Conservation (phyloP, 139 green algal species). For the Pleodorina starrii region DNA sequence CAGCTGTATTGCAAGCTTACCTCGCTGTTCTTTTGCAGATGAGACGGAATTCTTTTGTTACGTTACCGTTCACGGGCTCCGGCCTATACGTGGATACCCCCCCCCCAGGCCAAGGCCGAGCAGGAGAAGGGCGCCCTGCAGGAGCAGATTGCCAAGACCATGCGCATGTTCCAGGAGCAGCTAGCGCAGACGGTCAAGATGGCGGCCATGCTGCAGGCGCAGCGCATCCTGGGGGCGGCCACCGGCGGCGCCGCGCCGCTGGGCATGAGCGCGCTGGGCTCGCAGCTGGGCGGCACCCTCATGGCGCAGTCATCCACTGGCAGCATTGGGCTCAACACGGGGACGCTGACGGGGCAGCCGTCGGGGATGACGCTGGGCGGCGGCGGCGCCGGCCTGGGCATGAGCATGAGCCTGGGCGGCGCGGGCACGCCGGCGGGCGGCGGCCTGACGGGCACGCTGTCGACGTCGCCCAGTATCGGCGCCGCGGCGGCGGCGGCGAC, state of each 20-base stretch:
- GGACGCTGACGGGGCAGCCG: background rate
- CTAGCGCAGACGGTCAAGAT: conserved; percentile 66
- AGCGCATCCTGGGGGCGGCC: conserved; percentile 59
- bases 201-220: conserved; percentile 64
- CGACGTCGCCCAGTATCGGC: background rate
- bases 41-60: too few relatives aligned
- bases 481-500: conserved; percentile 10
- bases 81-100: too few relatives aligned
- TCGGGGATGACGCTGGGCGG: background rate
- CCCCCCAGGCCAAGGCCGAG: conserved; percentile 49
- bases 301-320: conserved; percentile 17
- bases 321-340: conserved; percentile 5
- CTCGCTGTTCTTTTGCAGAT: too few relatives aligned
- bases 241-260: background rate
- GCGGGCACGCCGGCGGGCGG: background rate
- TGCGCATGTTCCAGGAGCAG: conserved; percentile 69
- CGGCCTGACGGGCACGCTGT: background rate
- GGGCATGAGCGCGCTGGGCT: conserved; percentile 10
- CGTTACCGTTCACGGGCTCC: too few relatives aligned
- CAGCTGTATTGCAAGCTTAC: too few relatives aligned
- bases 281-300: background rate
- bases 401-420: background rate
- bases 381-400: too few relatives aligned
- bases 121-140: conserved; percentile 57
- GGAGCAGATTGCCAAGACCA: conserved; percentile 58